These are phyloP conservation scores for Pedinophyceae sp. DNA, from an alignment of 139 green algal species.

Conservation along the genomic window DNA sequence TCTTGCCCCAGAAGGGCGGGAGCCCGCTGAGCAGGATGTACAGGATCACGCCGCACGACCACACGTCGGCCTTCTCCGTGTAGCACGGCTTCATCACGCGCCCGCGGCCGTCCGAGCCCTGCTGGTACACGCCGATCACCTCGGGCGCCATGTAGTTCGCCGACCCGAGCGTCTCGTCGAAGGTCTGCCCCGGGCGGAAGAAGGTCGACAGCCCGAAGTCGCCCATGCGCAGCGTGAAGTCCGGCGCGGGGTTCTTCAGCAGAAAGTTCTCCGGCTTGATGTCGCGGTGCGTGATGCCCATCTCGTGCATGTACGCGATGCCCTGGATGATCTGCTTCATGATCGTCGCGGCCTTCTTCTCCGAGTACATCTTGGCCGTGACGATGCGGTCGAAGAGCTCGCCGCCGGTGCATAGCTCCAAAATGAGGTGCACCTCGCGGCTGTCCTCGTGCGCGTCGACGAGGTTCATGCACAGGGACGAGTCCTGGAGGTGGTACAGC, in stretches of 20 bases:
- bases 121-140: conserved; percentile 34
- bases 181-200: conserved; percentile 6
- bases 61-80: conserved; percentile 42
- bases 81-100: conserved; percentile 13
- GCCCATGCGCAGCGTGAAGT: conserved; percentile 1
- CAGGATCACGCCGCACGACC: conserved; percentile 73
- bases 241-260: background rate
- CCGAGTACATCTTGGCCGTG: conserved; percentile 3
- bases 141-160: conserved; percentile 41
- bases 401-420: conserved; percentile 9
- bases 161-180: conserved; percentile 18
- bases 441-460: conserved; percentile 3
- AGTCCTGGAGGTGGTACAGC: conserved; percentile 36
- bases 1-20: conserved; percentile 76
- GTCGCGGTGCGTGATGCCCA: conserved; percentile 2
- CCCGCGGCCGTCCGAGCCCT: conserved; percentile 19
- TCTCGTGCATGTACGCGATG: background rate
- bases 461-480: background rate
- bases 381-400: conserved; percentile 12
- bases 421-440: conserved; percentile 4
- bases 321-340: background rate
- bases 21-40: conserved; percentile 80
- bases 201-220: conserved; percentile 10
- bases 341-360: background rate
- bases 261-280: conserved; percentile 5